phyloP scores from a whole-genome alignment of 805 yeast genomes.

The Kuraishia floccosa region DNA sequence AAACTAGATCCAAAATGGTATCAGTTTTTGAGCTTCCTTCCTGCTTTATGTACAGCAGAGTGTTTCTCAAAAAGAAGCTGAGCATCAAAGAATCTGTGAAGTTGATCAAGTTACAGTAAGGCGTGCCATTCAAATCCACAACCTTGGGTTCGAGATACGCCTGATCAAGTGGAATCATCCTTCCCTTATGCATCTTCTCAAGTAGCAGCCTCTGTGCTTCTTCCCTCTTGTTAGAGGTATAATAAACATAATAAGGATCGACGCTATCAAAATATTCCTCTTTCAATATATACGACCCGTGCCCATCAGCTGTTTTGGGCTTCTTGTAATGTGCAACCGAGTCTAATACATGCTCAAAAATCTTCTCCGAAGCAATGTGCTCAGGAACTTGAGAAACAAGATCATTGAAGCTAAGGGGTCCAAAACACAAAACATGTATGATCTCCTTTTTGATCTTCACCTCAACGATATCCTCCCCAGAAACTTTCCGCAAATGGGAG shows the following conservation, averaged over 20 bases:
- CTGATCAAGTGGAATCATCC: constrained; percentile 26
- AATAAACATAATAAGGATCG: constrained; percentile 79
- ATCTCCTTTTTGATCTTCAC: constrained; percentile 54
- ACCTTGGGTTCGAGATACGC: constrained; percentile 48
- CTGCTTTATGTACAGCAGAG: constrained; percentile 26
- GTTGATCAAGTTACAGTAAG: constrained; percentile 32
- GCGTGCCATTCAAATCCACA: constrained; percentile 22
- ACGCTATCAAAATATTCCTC: constrained; percentile 37
- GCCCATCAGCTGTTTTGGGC: constrained; percentile 33
- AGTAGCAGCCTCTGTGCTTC: constrained; percentile 65
- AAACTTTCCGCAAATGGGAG: constrained; percentile 36
- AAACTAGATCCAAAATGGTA: constrained; percentile 39
- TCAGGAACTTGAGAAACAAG: constrained; percentile 65
- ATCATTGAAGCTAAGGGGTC: constrained; percentile 60
- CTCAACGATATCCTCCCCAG: constrained; percentile 36
- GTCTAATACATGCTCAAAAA: constrained; percentile 58
- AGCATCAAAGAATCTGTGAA: constrained; percentile 45
- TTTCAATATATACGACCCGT: constrained; percentile 61
- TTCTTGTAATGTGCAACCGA: constrained; percentile 38
- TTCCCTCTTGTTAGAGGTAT: constrained; percentile 67
- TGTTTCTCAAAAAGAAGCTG: constrained; percentile 36
- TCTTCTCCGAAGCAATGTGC: constrained; percentile 57
- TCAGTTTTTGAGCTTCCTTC: constrained; percentile 36
- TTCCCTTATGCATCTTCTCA: constrained; percentile 28
- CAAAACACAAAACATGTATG: constrained; percentile 75